Base-by-base conservation (phyloP, 148 eudicot species). In the Rhododendron molle region DNA sequence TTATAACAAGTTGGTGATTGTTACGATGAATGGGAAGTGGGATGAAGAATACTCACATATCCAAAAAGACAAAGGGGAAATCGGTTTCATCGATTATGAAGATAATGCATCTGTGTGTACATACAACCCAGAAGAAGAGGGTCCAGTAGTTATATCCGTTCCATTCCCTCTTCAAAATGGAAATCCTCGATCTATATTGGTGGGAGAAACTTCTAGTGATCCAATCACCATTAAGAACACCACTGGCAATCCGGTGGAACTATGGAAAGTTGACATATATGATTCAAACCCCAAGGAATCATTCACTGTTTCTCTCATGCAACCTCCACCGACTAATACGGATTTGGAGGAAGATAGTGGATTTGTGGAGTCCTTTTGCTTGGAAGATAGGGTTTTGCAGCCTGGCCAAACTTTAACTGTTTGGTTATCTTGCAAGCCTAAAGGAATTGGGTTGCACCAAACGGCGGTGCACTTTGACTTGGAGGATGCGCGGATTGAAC, bases 381-480 rank as follows among this genome's bases (percentile, higher is more conserved):
- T 97, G 89, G 99, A 95, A 30, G 98, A 97, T 83, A 89, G 98
- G 81, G 84, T 91, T 14, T 87, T 97, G 50, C 92, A 88, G 82
- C 92, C 98, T 0, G 83, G 83, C 43, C 90, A 90, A 79, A 88
- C 90, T 30, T 67, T 97, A 81, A 93, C 86, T 9, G 74, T 97
- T 78, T 97, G 98, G 98, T 52, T 97, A 83, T 93, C 94, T 36
- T 97, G 99, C 89, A 92, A 91, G 85, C 98, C 99, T n/a, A 90
- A 90, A 88, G 96, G 89, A 81, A 90, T 94, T 38, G 99, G 98
- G 21, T 69, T 94, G 88, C 93, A 93, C 85, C 89, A 91, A 32
- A 89, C 95, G 40, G 92, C 96, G 69, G 96, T 97, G 73, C 96
- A 97, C 76, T 90, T 97, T 87, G 93, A 85, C 40, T 87, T 90